Conservation (phyloP, 208 protist genomes). For the Angomonas deanei region DNA sequence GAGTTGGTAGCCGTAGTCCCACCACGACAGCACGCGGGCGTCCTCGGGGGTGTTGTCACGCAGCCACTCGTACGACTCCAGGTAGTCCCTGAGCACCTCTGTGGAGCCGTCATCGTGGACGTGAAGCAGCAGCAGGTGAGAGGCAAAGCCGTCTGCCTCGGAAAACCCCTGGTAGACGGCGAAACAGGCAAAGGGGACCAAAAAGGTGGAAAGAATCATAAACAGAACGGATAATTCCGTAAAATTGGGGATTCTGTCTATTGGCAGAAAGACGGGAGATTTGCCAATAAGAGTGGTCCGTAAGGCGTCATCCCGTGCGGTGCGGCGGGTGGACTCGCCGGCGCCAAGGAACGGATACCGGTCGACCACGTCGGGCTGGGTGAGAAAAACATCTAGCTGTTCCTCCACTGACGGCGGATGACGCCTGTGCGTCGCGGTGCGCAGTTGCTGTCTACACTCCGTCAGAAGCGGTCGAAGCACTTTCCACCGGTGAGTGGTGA, state of each 20-base stretch:
- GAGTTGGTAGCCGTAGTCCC: constrained; percentile 99
- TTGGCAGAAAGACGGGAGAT: not conserved
- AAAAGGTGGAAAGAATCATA: not conserved
- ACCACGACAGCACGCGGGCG: constrained; percentile 96
- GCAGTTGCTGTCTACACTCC: not conserved
- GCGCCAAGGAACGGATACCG: too few species aligned
- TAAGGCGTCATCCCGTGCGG: not conserved
- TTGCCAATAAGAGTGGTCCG: not conserved
- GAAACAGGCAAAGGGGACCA: not conserved
- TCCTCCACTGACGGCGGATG: too few species aligned
- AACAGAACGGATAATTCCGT: not conserved
- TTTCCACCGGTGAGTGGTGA: not conserved
- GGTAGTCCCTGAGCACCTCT: not conserved
- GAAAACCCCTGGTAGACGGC: not conserved
- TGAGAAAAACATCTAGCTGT: too few species aligned
- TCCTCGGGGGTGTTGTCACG: constrained; percentile 90
- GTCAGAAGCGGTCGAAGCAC: not conserved
- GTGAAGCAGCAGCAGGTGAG: not conserved
- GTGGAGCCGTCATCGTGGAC: not conserved
- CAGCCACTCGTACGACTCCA: constrained; percentile 92
- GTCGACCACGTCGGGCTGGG: too few species aligned
- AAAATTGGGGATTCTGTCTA: not conserved
- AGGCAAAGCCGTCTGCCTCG: not conserved
- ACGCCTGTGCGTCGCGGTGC: too few species aligned
- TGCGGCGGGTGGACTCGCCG: not conserved